Conservation (phyloP, 768 basidiomycete genomes). For the Hebeloma cylindrosporum region DNA sequence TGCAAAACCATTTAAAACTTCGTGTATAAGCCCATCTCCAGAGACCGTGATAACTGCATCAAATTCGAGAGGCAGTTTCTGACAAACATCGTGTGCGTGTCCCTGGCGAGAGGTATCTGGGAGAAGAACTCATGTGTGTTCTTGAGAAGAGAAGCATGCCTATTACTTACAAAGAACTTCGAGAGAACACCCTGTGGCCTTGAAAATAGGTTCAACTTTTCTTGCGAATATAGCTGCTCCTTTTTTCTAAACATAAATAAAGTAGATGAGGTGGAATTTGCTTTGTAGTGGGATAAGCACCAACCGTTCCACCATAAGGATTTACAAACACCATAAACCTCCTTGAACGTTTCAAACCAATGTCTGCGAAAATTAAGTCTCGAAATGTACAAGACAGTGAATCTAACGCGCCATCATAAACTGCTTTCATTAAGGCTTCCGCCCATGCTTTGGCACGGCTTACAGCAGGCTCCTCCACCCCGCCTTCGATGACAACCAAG, state of each 20-base stretch:
- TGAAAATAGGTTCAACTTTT: constrained; percentile 70
- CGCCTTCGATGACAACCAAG: constrained; percentile 46
- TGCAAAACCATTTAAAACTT: constrained; percentile 82
- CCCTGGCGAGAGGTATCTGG: constrained; percentile 62
- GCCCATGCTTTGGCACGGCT: constrained; percentile 51
- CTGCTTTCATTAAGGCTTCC: constrained; percentile 48
- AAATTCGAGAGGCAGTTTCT: constrained; percentile 47
- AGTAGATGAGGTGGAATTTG: background rate
- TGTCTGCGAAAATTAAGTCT: constrained; percentile 16
- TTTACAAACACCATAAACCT: constrained; percentile 73
- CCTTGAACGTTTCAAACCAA: constrained; percentile 55
- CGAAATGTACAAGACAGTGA: background rate
- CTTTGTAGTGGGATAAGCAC: constrained; percentile 24
- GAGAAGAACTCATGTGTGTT: background rate
- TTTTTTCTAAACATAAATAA: constrained; percentile 51
- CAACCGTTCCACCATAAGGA: constrained; percentile 75
- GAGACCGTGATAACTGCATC: constrained; percentile 78
- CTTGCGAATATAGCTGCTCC: constrained; percentile 51
- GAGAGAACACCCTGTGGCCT: constrained; percentile 59
- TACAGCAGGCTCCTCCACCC: constrained; percentile 28
- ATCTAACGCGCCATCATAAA: constrained; percentile 58
- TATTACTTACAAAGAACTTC: constrained; percentile 59
- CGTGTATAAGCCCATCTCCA: constrained; percentile 83
- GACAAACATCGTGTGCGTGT: constrained; percentile 68
- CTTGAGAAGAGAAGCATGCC: constrained; percentile 1